Evolutionary conservation across 2,329 filamentous ascomycete genomes (phyloP).

Genomic region (Trichophyton schoenleinii): DNA sequence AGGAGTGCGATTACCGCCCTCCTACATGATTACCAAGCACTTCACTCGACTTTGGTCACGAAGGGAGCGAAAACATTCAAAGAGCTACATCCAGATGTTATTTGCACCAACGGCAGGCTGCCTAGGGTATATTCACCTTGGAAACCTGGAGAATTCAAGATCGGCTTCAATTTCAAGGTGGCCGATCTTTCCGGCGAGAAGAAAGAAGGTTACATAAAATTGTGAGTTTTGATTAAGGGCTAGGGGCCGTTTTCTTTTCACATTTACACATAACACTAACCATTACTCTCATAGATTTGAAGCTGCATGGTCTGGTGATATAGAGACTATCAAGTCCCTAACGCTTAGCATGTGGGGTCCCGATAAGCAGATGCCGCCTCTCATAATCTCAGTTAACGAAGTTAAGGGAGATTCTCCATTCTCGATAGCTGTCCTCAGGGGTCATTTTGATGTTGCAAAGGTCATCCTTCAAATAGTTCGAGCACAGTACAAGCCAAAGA

Average conservation of each 20-base stretch:
- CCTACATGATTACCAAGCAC: constrained; percentile 23
- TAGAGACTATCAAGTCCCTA: constrained; percentile 42
- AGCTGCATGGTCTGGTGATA: constrained; percentile 54
- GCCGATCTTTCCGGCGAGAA: background rate
- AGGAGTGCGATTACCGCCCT: background rate
- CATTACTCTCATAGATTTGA: constrained; percentile 28
- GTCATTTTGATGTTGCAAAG: constrained; percentile 51
- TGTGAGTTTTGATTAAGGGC: background rate
- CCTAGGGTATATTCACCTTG: too few species aligned
- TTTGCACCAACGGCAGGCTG: too few species aligned
- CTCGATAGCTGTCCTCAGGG: constrained; percentile 53
- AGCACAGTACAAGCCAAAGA: constrained; percentile 51
- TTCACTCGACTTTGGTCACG: constrained; percentile 41
- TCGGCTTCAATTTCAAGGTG: background rate
- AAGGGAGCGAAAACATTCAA: constrained; percentile 55
- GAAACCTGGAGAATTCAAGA: background rate
- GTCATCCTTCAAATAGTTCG: constrained; percentile 57
- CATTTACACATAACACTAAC: background rate
- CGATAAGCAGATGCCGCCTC: constrained; percentile 41
- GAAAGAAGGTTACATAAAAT: constrained; percentile 1
- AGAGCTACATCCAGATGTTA: constrained; percentile 41
- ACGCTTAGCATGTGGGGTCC: constrained; percentile 29
- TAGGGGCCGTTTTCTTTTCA: background rate
- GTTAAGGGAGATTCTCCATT: constrained; percentile 46
- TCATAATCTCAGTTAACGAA: constrained; percentile 53